Conservation (phyloP, 345 rosid genomes). For the Linum usitatissimum region DNA sequence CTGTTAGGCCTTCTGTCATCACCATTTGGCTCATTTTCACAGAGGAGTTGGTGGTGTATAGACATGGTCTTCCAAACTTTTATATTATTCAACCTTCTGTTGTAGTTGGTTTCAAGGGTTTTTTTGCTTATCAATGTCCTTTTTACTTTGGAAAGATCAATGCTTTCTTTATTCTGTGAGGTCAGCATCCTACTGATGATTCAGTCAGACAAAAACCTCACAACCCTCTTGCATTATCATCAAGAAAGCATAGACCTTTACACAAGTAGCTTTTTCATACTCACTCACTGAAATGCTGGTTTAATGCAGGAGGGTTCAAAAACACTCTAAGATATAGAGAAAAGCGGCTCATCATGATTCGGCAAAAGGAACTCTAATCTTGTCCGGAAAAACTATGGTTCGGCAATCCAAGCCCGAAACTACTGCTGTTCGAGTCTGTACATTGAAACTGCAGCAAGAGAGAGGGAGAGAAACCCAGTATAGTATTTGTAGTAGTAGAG, state of each 20-base stretch:
- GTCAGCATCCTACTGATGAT: neutral
- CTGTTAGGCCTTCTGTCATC: neutral
- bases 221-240: neutral
- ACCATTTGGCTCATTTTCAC: neutral
- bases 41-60: neutral
- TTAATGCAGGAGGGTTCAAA: slow-evolving; percentile 29
- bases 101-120: neutral
- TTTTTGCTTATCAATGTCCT: neutral
- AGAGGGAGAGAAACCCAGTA: too few species aligned
- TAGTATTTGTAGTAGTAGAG: too few species aligned
- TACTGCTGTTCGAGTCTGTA: too few species aligned
- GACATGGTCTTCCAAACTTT: neutral
- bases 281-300: neutral
- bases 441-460: too few species aligned
- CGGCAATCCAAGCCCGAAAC: too few species aligned
- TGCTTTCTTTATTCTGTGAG: slow-evolving; percentile 1
- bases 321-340: slow-evolving; percentile 17
- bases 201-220: slow-evolving; percentile 3
- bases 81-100: neutral
- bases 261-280: too few species aligned
- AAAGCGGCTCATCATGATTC: slow-evolving; percentile 3
- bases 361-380: neutral
- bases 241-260: neutral
- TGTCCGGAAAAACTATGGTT: neutral
- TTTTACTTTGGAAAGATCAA: neutral